These are phyloP conservation scores for Lithohypha guttulata DNA, from an alignment of 2,329 filamentous ascomycete species.

Conservation along the genomic window DNA sequence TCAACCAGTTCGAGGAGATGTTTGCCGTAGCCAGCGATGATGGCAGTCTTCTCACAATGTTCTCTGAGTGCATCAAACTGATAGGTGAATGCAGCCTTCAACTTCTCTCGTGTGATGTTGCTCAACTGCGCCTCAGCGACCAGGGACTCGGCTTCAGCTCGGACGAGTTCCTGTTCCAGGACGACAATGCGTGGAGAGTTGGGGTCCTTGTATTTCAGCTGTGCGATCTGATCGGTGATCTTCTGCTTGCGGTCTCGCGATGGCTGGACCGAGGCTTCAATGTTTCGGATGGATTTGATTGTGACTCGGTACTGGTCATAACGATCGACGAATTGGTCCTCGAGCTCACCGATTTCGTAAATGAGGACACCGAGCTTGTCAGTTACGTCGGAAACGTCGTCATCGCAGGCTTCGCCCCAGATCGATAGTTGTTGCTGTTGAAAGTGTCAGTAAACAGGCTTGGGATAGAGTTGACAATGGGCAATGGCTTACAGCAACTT, in stretches of 20 bases:
- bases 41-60: slow-evolving; percentile 95
- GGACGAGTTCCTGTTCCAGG: slow-evolving; percentile 94
- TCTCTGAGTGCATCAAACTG: slow-evolving; percentile 96
- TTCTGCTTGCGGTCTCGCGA: slow-evolving; percentile 99
- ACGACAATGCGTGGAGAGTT: slow-evolving; percentile 97
- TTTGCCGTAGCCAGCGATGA: slow-evolving; percentile 96
- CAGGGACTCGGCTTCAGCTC: slow-evolving; percentile 95
- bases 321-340: slow-evolving; percentile 95
- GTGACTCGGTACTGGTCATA: slow-evolving; percentile 99
- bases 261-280: slow-evolving; percentile 94
- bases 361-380: slow-evolving; percentile 97
- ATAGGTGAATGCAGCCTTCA: slow-evolving; percentile 96
- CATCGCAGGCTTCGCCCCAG: slow-evolving; percentile 91
- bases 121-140: slow-evolving; percentile 96
- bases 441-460: slow-evolving; percentile 9
- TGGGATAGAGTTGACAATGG: background rate
- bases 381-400: slow-evolving; percentile 96
- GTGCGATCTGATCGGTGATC: slow-evolving; percentile 96
- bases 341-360: slow-evolving; percentile 96
- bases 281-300: slow-evolving; percentile 98
- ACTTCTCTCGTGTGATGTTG: slow-evolving; percentile 98
- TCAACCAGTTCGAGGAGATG: slow-evolving; percentile 95
- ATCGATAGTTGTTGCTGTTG: slow-evolving; percentile 91
- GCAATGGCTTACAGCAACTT: slow-evolving; percentile 68
- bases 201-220: slow-evolving; percentile 99